phyloP scores from a whole-genome alignment of 2,329 filamentous ascomycete genomes.

The Atkinsonella texensis region DNA sequence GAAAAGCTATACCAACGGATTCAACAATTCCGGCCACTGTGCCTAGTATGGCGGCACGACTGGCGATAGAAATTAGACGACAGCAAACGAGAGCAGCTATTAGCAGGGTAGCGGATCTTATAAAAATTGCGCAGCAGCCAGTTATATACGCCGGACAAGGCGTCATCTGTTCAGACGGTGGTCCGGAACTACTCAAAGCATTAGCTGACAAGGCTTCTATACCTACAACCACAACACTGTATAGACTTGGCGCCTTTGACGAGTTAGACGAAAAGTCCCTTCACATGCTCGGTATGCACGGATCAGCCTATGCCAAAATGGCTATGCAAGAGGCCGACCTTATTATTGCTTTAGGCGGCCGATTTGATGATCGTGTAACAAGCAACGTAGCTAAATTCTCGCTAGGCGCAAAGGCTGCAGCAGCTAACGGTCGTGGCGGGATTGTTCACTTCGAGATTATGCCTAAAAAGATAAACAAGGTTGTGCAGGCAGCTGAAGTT shows the following conservation, averaged over 20 bases:
- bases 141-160: constrained; percentile 92
- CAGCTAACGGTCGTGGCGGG: constrained; percentile 73
- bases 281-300: constrained; percentile 99
- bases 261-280: constrained; percentile 89
- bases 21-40: constrained; percentile 52
- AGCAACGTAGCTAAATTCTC: constrained; percentile 74
- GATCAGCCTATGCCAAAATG: constrained; percentile 94
- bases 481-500: constrained; percentile 89
- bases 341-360: constrained; percentile 84
- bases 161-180: constrained; percentile 67
- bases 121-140: constrained; percentile 87
- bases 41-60: constrained; percentile 16
- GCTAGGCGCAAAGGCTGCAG: constrained; percentile 74
- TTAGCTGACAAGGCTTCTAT: constrained; percentile 85
- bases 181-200: constrained; percentile 66
- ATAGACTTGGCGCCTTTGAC: constrained; percentile 83
- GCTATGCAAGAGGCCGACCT: constrained; percentile 93
- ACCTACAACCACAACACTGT: constrained; percentile 90
- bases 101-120: constrained; percentile 62
- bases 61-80: constrained; percentile 52
- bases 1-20: constrained; percentile 68
- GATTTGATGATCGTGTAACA: constrained; percentile 95
- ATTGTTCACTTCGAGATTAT: constrained; percentile 98
- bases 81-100: constrained; percentile 62
- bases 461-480: constrained; percentile 99